Evolutionary conservation across 805 yeast species (phyloP), one percentile per base, ranked within the genome.

Genomic region (Yarrowia keelungensis): DNA sequence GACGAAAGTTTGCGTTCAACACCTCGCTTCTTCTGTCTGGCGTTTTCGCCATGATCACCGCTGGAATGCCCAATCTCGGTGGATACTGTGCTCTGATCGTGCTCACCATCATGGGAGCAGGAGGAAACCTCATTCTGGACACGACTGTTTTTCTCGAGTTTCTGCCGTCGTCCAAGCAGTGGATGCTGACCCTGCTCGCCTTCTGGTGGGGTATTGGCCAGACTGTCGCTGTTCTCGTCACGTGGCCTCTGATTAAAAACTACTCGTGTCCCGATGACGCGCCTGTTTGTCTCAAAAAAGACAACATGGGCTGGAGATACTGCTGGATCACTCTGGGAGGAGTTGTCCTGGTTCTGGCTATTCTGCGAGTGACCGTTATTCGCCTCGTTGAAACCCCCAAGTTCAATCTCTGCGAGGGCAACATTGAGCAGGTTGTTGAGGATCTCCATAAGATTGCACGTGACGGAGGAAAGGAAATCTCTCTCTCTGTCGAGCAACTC

Each of bases 191-290:
- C 1, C 78, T 84, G 46, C 81, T 86, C 76, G 86, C 88, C 35
- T 78, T 81, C 53, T 87, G 83, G 85, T 86, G 89, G 90, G 87
- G 88, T 56, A 79, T 86, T 42, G 89, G 89, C 42, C 89, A 86
- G 73, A 81, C 87, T 1, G 78, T 86, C 49, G 82, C 87, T 15
- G 79, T 80, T 46, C 75, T 85, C 26, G 72, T 85, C 53, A 83
- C 87, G 1, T 86, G 88, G 87, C 88, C 86, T 0, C 81, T 84
- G 65, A 77, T 87, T 53, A 82, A 86, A 14, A 81, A 83, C 69
- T 79, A 79, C 70, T 82, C 86, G 3, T 86, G 89, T 74, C 47
- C 50, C 65, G 75, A 78, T 26, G 74, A 80, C 76, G 68, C 42
- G 4, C 73, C 75, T 10, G 81, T 74, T 39, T 86, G 90, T 75